Evolutionary conservation across 208 protist species (phyloP).

Genomic region (Blechomonas ayalai): DNA sequence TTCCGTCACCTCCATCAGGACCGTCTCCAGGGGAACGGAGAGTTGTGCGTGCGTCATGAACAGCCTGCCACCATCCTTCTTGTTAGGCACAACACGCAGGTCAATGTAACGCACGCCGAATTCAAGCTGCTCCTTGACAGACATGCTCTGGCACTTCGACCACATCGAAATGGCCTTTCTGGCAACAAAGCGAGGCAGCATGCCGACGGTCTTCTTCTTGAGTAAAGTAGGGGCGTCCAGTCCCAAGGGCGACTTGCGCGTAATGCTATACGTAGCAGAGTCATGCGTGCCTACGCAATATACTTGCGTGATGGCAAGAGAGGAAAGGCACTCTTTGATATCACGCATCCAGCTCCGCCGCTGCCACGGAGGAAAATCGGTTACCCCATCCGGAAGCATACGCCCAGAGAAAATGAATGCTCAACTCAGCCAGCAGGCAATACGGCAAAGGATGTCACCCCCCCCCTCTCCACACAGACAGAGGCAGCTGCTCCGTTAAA

Average conservation of each 20-base stretch:
- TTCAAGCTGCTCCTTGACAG: constrained; percentile 32
- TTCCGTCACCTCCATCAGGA: constrained; percentile 12
- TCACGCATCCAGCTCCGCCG: constrained; percentile 41
- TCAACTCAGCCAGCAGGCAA: no score
- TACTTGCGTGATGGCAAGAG: constrained; percentile 22
- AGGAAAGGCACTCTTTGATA: constrained; percentile 10
- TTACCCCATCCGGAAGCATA: neutral
- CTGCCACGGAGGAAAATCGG: constrained; percentile 6
- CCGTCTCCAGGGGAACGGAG: constrained; percentile 16
- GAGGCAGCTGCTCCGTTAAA: no score
- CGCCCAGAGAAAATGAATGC: no score
- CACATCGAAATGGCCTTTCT: constrained; percentile 14
- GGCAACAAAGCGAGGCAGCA: constrained; percentile 17
- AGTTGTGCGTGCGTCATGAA: constrained; percentile 30
- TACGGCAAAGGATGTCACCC: no score
- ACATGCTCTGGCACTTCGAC: constrained; percentile 35
- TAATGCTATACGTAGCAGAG: constrained; percentile 26
- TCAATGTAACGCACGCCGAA: constrained; percentile 46
- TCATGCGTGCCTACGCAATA: constrained; percentile 39
- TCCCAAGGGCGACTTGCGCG: constrained; percentile 17
- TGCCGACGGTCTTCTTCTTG: neutral
- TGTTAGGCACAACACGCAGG: constrained; percentile 17
- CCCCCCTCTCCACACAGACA: no score
- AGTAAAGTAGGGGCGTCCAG: constrained; percentile 22
- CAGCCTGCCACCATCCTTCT: constrained; percentile 3